A percentile compares a stretch with the other conserved stretches of the same genome.
phyloP scores from a whole-genome alignment of 1,284 basidiomycete species.

The Marasmius tenuissimus region DNA sequence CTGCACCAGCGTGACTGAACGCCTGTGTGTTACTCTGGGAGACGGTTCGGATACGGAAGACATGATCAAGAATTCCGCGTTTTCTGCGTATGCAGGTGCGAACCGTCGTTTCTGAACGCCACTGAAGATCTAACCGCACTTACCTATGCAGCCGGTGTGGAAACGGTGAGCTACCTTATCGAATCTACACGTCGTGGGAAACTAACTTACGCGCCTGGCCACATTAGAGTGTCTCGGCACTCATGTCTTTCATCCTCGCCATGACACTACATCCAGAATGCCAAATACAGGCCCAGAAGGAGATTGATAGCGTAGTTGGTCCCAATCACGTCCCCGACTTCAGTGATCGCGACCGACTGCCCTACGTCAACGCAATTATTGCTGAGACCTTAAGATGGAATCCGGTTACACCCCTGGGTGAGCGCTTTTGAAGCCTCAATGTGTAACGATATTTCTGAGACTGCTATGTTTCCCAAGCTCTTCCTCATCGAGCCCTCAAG shows the following conservation, averaged over 20 bases:
- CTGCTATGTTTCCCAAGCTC: background rate
- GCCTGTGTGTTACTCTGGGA: too few species aligned
- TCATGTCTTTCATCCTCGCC: slow-evolving; percentile 24
- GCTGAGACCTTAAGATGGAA: slow-evolving; percentile 6
- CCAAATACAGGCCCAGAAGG: slow-evolving; percentile 26
- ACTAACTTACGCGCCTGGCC: too few species aligned
- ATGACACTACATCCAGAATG: slow-evolving; percentile 27
- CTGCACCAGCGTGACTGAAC: too few species aligned
- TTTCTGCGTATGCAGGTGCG: too few species aligned
- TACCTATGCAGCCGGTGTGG: slow-evolving; percentile 8
- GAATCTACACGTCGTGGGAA: background rate
- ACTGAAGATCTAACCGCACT: too few species aligned
- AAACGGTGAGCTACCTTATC: slow-evolving; percentile 11
- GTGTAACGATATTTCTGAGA: background rate
- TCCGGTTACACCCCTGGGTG: background rate
- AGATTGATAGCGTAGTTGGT: slow-evolving; percentile 33
- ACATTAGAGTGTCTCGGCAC: slow-evolving; percentile 19
- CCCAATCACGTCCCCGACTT: slow-evolving; percentile 32
- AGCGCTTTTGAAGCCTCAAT: background rate
- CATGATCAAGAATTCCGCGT: too few species aligned
- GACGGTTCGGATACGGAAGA: too few species aligned
- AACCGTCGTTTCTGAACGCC: too few species aligned
- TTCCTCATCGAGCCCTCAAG: background rate
- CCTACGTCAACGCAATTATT: slow-evolving; percentile 31
- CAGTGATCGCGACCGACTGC: slow-evolving; percentile 28